Evolutionary conservation across 192 early-diverging fungal genomes (phyloP).

Genomic region (Phlyctochytrium bullatum): DNA sequence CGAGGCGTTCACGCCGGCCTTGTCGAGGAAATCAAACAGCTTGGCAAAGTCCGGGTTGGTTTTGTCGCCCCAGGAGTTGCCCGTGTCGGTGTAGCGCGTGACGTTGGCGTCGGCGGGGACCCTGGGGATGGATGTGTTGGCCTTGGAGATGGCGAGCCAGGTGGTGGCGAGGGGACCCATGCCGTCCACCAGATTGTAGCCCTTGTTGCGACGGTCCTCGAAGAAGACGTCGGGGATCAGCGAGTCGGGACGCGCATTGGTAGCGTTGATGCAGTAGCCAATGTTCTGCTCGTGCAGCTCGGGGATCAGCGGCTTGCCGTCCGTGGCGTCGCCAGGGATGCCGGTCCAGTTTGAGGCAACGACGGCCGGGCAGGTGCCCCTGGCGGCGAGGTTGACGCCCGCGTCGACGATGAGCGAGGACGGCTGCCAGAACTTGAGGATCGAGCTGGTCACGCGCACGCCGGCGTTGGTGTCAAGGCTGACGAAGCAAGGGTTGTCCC

Average conservation of each 20-base stretch:
- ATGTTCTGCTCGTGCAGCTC: slow-evolving; percentile 21
- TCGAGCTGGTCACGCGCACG: slow-evolving; percentile 13
- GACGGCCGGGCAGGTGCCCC: slow-evolving; percentile 21
- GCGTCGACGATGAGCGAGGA: slow-evolving; percentile 20
- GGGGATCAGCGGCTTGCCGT: slow-evolving; percentile 19
- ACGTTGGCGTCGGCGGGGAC: slow-evolving; percentile 19
- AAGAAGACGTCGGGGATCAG: slow-evolving; percentile 13
- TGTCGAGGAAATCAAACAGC: slow-evolving; percentile 10
- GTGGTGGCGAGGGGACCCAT: slow-evolving; percentile 15
- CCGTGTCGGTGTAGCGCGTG: slow-evolving; percentile 13
- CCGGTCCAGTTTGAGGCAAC: slow-evolving; percentile 19
- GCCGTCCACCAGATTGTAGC: slow-evolving; percentile 23
- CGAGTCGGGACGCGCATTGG: slow-evolving; percentile 13
- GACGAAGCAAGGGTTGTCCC: slow-evolving; percentile 26
- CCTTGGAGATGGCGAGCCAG: slow-evolving; percentile 11
- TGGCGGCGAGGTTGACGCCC: slow-evolving; percentile 16
- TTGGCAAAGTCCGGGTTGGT: slow-evolving; percentile 18
- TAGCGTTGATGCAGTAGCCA: slow-evolving; percentile 3
- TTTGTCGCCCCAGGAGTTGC: slow-evolving; percentile 19
- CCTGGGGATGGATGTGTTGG: slow-evolving; percentile 23
- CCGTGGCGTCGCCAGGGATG: slow-evolving; percentile 24
- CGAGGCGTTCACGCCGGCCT: slow-evolving; percentile 13
- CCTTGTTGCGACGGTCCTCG: slow-evolving; percentile 31
- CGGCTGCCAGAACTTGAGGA: slow-evolving; percentile 29
- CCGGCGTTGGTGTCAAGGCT: slow-evolving; percentile 27